Evolutionary conservation across 441 rosid genomes (phyloP).

Genomic region (Gossypium trilobum): DNA sequence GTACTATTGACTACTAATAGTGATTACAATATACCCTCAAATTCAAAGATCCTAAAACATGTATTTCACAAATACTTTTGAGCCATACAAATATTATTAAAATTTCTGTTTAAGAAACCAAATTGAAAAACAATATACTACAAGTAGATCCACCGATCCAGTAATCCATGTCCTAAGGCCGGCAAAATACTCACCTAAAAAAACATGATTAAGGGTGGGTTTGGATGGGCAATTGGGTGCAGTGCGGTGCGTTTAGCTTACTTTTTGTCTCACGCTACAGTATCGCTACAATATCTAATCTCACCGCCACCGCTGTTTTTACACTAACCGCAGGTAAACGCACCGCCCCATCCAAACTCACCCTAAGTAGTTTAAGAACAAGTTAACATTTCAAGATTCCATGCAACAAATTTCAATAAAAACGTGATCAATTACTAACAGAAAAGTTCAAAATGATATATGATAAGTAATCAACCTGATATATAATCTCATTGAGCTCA

Average conservation of each 20-base stretch:
- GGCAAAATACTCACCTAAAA: background rate
- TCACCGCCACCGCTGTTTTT: too few relatives aligned
- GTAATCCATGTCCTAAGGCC: background rate
- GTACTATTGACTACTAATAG: background rate
- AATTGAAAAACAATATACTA: background rate
- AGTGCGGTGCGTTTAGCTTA: too few relatives aligned
- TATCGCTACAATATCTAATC: too few relatives aligned
- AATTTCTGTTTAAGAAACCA: constrained; percentile 7
- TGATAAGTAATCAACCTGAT: constrained; percentile 54
- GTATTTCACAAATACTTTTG: background rate
- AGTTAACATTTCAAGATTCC: background rate
- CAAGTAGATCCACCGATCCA: background rate
- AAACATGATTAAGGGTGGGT: background rate
- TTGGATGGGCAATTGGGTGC: too few relatives aligned
- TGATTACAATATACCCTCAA: background rate
- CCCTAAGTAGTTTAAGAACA: background rate
- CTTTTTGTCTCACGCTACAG: too few relatives aligned
- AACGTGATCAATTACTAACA: constrained; percentile 12
- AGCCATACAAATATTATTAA: background rate
- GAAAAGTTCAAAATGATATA: background rate
- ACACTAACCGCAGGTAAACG: too few relatives aligned
- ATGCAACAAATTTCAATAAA: constrained; percentile 10
- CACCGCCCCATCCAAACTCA: too few relatives aligned
- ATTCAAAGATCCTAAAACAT: background rate
- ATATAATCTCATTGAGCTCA: constrained; percentile 76